A percentile compares a stretch with the other conserved stretches of the same genome.
These are phyloP conservation scores for Citrus unshiu DNA, from an alignment of 345 rosid species.

Conservation along the genomic window DNA sequence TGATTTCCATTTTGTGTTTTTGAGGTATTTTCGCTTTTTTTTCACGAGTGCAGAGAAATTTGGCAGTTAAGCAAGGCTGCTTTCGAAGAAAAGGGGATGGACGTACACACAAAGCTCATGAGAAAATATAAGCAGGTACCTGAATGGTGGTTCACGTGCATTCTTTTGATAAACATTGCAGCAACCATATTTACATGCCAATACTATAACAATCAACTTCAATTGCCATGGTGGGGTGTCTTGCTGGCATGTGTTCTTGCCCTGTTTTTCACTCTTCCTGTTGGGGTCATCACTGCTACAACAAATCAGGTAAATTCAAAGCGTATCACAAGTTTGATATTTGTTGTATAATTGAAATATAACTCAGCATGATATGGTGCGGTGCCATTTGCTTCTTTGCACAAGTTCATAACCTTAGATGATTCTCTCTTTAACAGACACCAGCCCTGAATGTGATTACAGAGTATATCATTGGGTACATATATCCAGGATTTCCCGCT, in stretches of 20 bases:
- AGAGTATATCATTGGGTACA: conserved; percentile 61
- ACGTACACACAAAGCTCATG: conserved; percentile 67
- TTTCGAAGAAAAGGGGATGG: conserved; percentile 51
- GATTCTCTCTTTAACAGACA: conserved; percentile 28
- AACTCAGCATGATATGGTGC: background rate
- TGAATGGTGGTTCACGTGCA: conserved; percentile 66
- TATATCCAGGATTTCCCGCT: conserved; percentile 65
- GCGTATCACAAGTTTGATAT: background rate
- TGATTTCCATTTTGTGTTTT: background rate
- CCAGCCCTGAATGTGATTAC: conserved; percentile 62
- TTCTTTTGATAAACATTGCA: conserved; percentile 51
- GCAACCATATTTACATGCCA: conserved; percentile 51
- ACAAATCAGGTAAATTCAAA: conserved; percentile 53
- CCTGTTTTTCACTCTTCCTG: conserved; percentile 75
- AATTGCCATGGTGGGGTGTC: conserved; percentile 87
- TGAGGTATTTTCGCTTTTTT: too few species aligned
- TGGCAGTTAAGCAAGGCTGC: conserved; percentile 57
- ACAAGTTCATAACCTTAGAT: too few species aligned
- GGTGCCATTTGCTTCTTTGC: too few species aligned
- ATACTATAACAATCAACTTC: conserved; percentile 65
- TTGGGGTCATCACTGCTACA: conserved; percentile 74
- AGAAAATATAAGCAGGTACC: conserved; percentile 73
- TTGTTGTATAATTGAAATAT: background rate
- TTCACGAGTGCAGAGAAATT: conserved; percentile 38
- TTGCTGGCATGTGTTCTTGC: conserved; percentile 77